phyloP scores from a whole-genome alignment of 345 rosid genomes.

The Excoecaria cochinchinensis region DNA sequence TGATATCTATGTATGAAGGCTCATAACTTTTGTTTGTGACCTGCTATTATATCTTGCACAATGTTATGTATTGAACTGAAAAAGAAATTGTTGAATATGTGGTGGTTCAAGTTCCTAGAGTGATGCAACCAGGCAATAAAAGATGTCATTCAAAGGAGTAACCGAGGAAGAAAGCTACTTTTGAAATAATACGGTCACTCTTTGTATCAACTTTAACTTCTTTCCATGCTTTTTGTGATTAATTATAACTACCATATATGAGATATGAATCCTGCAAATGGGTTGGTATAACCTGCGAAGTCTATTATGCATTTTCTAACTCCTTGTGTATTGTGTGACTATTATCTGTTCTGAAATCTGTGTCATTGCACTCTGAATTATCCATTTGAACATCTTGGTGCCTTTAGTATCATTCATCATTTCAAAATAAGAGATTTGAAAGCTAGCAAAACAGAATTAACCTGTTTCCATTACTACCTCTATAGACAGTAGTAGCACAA shows the following conservation, averaged over 20 bases:
- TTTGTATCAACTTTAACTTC: too few relatives aligned
- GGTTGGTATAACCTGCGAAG: not conserved
- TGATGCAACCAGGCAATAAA: not conserved
- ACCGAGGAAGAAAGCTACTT: not conserved
- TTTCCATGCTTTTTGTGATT: too few relatives aligned
- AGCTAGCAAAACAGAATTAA: not conserved
- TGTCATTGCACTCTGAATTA: not conserved
- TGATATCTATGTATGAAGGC: too few relatives aligned
- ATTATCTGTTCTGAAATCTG: not conserved
- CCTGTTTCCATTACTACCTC: not conserved
- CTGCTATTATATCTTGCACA: not conserved
- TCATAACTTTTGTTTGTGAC: not conserved
- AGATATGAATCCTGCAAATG: not conserved
- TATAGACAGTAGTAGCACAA: not conserved
- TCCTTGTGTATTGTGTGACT: not conserved
- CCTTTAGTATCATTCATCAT: not conserved
- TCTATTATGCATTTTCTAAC: not conserved
- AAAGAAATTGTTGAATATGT: not conserved
- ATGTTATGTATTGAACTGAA: not conserved
- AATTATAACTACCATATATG: not conserved
- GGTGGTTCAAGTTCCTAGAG: not conserved
- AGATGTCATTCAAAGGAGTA: not conserved
- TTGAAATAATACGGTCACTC: not conserved
- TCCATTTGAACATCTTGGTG: not conserved
- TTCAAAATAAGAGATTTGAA: not conserved